phyloP scores from a whole-genome alignment of 2,329 filamentous ascomycete species.

The Cadophora sp. region DNA sequence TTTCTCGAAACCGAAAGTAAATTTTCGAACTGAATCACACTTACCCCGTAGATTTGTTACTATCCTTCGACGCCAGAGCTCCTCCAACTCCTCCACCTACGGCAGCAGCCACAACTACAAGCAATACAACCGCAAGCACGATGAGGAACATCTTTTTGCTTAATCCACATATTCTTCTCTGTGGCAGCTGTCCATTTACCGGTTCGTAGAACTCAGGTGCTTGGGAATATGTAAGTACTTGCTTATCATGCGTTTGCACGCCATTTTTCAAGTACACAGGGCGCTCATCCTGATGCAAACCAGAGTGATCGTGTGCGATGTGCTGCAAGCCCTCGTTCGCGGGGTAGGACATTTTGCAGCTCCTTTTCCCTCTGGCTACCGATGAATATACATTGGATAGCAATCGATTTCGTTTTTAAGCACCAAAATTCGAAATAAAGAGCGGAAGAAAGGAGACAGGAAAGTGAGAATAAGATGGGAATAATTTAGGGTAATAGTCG shows the following conservation, averaged over 20 bases:
- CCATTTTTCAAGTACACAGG: background rate
- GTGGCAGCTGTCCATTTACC: background rate
- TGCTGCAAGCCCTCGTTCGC: conserved; percentile 5
- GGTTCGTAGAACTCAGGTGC: background rate
- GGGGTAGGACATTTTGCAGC: conserved; percentile 7
- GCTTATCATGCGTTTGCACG: background rate
- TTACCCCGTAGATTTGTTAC: background rate
- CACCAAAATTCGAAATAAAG: background rate
- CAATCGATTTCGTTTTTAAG: background rate
- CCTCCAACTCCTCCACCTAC: conserved; percentile 8
- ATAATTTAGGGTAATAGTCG: background rate
- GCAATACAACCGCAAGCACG: background rate
- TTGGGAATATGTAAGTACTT: conserved; percentile 1
- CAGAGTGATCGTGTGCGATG: conserved; percentile 2
- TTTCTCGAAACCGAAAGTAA: background rate
- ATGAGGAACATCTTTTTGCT: background rate
- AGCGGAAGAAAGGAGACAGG: background rate
- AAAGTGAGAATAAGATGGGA: background rate
- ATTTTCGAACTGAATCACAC: background rate
- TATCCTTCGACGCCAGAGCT: background rate
- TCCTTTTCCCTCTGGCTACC: background rate
- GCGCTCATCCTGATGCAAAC: background rate
- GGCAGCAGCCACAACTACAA: background rate
- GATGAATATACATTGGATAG: background rate
- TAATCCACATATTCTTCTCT: background rate